These are phyloP conservation scores for Ustilago trichophora DNA, from an alignment of 1,284 basidiomycete species.

Conservation along the genomic window DNA sequence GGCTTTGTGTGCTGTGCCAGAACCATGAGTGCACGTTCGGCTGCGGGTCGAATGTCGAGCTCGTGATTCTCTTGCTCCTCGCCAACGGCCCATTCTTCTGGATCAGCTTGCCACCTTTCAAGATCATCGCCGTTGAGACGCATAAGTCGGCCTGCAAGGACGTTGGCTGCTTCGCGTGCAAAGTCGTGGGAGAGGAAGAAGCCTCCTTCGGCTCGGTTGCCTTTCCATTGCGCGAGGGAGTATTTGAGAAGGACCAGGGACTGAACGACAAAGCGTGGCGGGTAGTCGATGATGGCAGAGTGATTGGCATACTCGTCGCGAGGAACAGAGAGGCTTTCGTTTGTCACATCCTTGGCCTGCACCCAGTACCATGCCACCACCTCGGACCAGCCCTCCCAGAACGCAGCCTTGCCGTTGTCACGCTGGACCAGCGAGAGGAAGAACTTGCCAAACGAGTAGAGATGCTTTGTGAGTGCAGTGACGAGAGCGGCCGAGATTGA, in stretches of 20 bases:
- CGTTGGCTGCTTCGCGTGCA: constrained; percentile 52
- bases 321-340: constrained; percentile 42
- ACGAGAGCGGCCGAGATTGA: constrained; percentile 18
- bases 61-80: constrained; percentile 58
- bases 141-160: constrained; percentile 56
- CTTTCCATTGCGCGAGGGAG: constrained; percentile 57
- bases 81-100: constrained; percentile 60
- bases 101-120: constrained; percentile 55
- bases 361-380: constrained; percentile 64
- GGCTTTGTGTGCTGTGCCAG: constrained; percentile 51
- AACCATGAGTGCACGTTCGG: constrained; percentile 57
- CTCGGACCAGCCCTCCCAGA: constrained; percentile 63
- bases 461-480: constrained; percentile 59
- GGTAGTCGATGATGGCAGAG: constrained; percentile 49
- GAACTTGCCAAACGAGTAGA: constrained; percentile 61
- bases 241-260: constrained; percentile 56
- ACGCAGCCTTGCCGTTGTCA: constrained; percentile 57
- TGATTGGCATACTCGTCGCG: constrained; percentile 43
- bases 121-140: constrained; percentile 56
- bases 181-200: constrained; percentile 52
- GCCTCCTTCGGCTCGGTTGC: constrained; percentile 31
- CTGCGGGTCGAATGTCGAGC: constrained; percentile 62
- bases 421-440: constrained; percentile 57
- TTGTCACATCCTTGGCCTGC: constrained; percentile 38
- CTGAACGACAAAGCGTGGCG: constrained; percentile 61